Conservation (phyloP, 306 rosid genomes). For the Fagus sylvatica region DNA sequence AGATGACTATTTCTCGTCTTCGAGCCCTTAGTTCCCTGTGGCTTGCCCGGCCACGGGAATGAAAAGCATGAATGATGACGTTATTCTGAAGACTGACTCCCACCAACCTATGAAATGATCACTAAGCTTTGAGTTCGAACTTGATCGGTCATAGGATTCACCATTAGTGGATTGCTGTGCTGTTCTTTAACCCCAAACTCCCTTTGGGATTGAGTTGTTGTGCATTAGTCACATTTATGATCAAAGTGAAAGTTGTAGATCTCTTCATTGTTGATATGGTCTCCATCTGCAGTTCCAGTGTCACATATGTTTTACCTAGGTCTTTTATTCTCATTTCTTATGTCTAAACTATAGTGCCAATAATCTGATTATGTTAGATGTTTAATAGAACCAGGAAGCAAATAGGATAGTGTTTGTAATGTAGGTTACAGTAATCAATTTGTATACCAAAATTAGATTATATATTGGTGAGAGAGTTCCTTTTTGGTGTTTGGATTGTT, state of each 20-base stretch:
- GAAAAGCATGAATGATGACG: conserved; percentile 25
- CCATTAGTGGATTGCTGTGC: conserved; percentile 24
- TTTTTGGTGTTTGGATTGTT: conserved; percentile 9
- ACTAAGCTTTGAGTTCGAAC: conserved; percentile 8
- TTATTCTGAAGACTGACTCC: conserved; percentile 10
- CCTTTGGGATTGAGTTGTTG: conserved; percentile 26
- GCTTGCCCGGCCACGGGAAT: conserved; percentile 90
- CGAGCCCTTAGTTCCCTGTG: conserved; percentile 89
- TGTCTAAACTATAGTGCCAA: conserved; percentile 26
- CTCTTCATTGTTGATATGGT: neutral
- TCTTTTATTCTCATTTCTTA: too few relatives aligned
- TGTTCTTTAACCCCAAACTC: conserved; percentile 10
- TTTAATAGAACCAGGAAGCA: conserved; percentile 42
- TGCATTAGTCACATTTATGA: conserved; percentile 28
- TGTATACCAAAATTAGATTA: conserved; percentile 49
- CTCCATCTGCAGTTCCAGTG: conserved; percentile 24
- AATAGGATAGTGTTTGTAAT: conserved; percentile 50
- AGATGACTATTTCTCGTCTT: conserved; percentile 74
- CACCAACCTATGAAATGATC: conserved; percentile 2
- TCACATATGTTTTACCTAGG: neutral
- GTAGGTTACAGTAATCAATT: conserved; percentile 48
- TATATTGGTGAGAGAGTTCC: conserved; percentile 25
- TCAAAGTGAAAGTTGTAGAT: neutral
- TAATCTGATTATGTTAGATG: conserved; percentile 50
- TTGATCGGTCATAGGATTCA: conserved; percentile 6